Evolutionary conservation across 1,139 yeast species (phyloP).

Genomic region (Saccharomyces hybrid): DNA sequence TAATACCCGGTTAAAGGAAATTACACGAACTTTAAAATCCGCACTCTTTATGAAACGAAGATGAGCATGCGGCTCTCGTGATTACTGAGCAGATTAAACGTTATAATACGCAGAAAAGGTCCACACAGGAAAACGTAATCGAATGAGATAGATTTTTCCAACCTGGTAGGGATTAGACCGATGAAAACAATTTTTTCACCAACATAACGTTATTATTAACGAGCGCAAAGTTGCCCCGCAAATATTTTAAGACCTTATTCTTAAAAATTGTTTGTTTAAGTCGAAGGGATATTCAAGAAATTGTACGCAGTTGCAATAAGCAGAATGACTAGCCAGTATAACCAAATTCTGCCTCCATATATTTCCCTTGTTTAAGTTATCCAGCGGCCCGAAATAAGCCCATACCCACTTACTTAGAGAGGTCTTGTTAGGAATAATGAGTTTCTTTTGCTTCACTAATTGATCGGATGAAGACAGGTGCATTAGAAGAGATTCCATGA

Average conservation of each 20-base stretch:
- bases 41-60: conserved; percentile 44
- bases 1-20: conserved; percentile 37
- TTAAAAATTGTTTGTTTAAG: background rate
- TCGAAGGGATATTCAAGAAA: background rate
- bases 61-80: conserved; percentile 34
- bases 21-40: conserved; percentile 41
- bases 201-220: background rate
- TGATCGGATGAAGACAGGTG: background rate
- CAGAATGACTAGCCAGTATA: background rate
- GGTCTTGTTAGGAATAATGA: background rate
- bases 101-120: conserved; percentile 35
- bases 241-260: background rate
- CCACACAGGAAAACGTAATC: conserved; percentile 42
- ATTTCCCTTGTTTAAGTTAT: conserved; percentile 1
- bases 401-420: background rate
- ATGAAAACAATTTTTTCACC: conserved; percentile 4
- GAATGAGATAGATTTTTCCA: conserved; percentile 46
- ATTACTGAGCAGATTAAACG: conserved; percentile 4
- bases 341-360: background rate
- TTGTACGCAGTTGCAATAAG: background rate
- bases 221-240: background rate
- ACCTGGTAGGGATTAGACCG: conserved; percentile 39
- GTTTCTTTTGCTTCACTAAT: background rate
- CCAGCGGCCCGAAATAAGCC: background rate
- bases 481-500: background rate